phyloP scores from a whole-genome alignment of 805 yeast genomes.

The Isabelozyma rhagii region DNA sequence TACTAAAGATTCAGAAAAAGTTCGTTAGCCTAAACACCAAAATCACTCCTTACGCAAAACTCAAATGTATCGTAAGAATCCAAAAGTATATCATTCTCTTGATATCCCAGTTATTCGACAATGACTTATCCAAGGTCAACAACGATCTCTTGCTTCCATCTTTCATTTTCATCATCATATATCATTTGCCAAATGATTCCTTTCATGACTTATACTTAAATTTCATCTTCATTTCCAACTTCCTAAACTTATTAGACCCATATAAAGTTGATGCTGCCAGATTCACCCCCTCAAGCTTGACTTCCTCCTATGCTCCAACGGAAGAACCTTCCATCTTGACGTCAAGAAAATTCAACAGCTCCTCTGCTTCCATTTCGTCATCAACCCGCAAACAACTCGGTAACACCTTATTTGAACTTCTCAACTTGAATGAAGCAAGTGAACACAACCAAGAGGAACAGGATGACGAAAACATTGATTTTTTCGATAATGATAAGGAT shows the following conservation, averaged over 20 bases:
- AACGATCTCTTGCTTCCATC: slow-evolving; percentile 41
- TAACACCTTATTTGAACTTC: slow-evolving; percentile 17
- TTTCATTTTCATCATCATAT: slow-evolving; percentile 33
- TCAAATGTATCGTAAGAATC: slow-evolving; percentile 23
- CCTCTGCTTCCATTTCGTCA: slow-evolving; percentile 1
- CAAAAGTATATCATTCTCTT: slow-evolving; percentile 28
- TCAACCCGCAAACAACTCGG: too few species aligned
- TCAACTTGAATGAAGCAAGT: slow-evolving; percentile 20
- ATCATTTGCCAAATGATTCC: slow-evolving; percentile 15
- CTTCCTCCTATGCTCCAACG: neutral
- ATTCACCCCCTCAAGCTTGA: slow-evolving; percentile 1
- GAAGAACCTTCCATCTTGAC: neutral
- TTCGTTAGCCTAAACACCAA: slow-evolving; percentile 15
- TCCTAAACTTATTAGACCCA: slow-evolving; percentile 31
- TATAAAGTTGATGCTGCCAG: slow-evolving; percentile 17
- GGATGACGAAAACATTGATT: slow-evolving; percentile 10
- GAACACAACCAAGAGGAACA: slow-evolving; percentile 4
- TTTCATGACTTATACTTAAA: slow-evolving; percentile 30
- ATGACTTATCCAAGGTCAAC: slow-evolving; percentile 17
- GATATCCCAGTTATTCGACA: slow-evolving; percentile 10
- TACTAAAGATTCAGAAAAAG: neutral
- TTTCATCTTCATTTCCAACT: slow-evolving; percentile 34
- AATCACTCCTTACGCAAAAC: slow-evolving; percentile 33
- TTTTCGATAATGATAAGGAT: slow-evolving; percentile 28
- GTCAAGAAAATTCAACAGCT: neutral